Conservation (phyloP, 2,329 filamentous ascomycete species). For the Botrytis paeoniae region DNA sequence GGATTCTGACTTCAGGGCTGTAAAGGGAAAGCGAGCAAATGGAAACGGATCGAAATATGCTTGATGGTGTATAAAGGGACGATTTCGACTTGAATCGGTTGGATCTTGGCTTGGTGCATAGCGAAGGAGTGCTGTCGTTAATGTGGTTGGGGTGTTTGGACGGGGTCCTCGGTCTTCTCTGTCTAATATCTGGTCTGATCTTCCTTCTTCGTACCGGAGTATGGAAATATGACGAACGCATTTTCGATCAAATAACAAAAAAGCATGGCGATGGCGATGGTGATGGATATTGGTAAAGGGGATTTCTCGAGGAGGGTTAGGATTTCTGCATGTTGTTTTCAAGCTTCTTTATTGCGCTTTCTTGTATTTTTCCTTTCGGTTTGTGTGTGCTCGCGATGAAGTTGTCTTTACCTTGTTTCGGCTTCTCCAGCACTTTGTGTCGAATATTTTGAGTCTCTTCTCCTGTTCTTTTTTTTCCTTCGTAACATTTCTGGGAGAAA, state of each 20-base stretch:
- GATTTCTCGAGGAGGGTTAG: conserved; percentile 13
- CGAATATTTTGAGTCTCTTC: conserved; percentile 15
- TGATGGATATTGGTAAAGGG: conserved; percentile 18
- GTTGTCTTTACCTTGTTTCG: conserved; percentile 3
- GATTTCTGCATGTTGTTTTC: conserved; percentile 19
- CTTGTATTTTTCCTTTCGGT: conserved; percentile 10
- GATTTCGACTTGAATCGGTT: conserved; percentile 18
- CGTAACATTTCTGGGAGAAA: conserved; percentile 9
- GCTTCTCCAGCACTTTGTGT: conserved; percentile 16
- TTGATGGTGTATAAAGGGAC: conserved; percentile 23
- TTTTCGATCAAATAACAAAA: conserved; percentile 20
- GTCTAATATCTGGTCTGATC: conserved; percentile 16
- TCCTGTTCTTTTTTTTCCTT: conserved; percentile 11
- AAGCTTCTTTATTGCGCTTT: conserved; percentile 9
- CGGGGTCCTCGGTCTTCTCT: conserved; percentile 23
- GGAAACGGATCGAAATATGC: conserved; percentile 23
- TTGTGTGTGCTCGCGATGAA: conserved; percentile 12
- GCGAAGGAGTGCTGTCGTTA: conserved; percentile 30
- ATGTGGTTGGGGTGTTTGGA: conserved; percentile 24
- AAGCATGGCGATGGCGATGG: conserved; percentile 22
- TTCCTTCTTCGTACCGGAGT: conserved; percentile 14
- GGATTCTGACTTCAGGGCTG: conserved; percentile 29
- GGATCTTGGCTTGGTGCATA: conserved; percentile 32
- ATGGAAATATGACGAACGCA: conserved; percentile 16
- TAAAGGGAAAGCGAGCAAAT: conserved; percentile 24